A percentile compares a stretch with the other conserved stretches of the same genome.
Evolutionary conservation across 176 grass and related monocot genomes (phyloP).

Genomic region (Musa troglodytarum): DNA sequence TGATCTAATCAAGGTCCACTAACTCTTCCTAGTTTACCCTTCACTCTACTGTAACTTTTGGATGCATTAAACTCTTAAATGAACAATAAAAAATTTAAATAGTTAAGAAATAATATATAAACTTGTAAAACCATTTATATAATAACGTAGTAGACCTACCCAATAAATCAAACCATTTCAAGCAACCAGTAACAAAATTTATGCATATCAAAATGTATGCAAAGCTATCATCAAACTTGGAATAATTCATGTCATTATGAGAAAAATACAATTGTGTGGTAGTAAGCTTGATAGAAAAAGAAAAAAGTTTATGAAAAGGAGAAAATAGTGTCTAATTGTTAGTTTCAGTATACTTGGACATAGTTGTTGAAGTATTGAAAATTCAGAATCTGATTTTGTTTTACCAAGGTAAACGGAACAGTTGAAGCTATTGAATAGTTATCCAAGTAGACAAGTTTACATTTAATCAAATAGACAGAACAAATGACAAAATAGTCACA

Average conservation of each 20-base stretch:
- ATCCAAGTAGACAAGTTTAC: neutral
- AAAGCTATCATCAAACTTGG: neutral
- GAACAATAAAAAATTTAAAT: too few relatives aligned
- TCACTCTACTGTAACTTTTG: too few relatives aligned
- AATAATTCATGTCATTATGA: neutral
- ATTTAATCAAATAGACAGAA: neutral
- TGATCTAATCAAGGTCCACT: too few relatives aligned
- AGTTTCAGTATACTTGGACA: too few relatives aligned
- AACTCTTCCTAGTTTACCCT: too few relatives aligned
- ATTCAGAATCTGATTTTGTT: neutral
- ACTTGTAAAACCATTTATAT: too few relatives aligned
- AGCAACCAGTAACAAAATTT: neutral
- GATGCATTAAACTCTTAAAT: too few relatives aligned
- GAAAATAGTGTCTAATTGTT: too few relatives aligned
- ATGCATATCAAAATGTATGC: neutral
- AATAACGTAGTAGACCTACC: too few relatives aligned
- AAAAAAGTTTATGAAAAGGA: neutral
- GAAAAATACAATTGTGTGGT: too few relatives aligned
- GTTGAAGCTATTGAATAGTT: neutral
- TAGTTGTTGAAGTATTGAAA: neutral
- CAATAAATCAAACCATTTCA: too few relatives aligned
- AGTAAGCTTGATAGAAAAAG: neutral
- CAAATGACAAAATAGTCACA: neutral
- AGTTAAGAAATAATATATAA: too few relatives aligned
- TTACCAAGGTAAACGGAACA: neutral